Evolutionary conservation across 768 basidiomycete species (phyloP), one percentile per base, ranked within the genome.

Genomic region (Auriscalpium vulgare): DNA sequence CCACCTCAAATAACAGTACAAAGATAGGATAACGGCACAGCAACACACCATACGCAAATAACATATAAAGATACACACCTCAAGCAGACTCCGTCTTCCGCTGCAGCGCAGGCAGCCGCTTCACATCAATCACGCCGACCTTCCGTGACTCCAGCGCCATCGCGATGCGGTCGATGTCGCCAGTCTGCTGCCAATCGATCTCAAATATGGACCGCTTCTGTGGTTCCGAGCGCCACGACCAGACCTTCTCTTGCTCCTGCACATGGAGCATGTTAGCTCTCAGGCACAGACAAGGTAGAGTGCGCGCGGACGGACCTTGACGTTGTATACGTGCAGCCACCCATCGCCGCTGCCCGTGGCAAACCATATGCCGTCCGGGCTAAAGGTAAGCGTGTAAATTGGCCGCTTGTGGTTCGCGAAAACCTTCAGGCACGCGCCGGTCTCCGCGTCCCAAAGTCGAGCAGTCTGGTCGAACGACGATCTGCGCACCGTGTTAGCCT

Each of bases 311-410:
- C 78, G 51, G 61, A 88, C 90, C 72, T 79, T 72, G 35, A 84
- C 74, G 57, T 83, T 76, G 62, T 91, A 94, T 29, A 95, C 72
- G 62, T 84, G 75, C 54, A 94, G 63, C 73, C 80, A 79, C 8
- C 89, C 88, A 64, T 95, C 91, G 35, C 85, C 87, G 56, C 87
- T 81, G 1, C 88, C 91, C 13, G 88, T 88, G 2, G 86, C 86
- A 29, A 94, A 67, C 67, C 80, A 83, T 49, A 74, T 73, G 0
- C 90, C 88, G 50, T 82, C 77, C 0, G 90, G 89, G 63, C 86
- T 87, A 68, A 91, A 91, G 6, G 82, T 72, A 35, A 93, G 64
- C 1, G 87, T 79, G 67, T 86, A 94, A 38, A 93, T 80, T 21
- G 84, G 79, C 36, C 80, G 78, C 59, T 73, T 81, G 70, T 92